Conservation (phyloP, 768 basidiomycete genomes). For the Podaxis mareebaensis region DNA sequence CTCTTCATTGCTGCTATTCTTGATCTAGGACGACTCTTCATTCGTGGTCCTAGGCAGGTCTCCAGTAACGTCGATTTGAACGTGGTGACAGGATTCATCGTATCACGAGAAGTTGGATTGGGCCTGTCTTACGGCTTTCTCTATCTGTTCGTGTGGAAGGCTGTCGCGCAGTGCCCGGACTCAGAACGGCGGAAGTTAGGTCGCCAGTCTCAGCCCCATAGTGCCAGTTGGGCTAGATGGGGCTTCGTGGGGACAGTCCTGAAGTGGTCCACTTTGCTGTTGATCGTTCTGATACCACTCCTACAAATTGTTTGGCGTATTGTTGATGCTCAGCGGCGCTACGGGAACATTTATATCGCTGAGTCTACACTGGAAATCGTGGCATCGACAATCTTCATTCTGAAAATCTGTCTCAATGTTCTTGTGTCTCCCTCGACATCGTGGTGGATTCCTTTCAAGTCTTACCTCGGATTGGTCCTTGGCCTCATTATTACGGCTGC, state of each 20-base stretch:
- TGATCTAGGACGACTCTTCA: slow-evolving; percentile 59
- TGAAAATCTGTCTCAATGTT: slow-evolving; percentile 63
- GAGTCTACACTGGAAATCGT: slow-evolving; percentile 61
- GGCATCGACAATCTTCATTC: slow-evolving; percentile 55
- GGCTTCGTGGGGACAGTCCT: slow-evolving; percentile 53
- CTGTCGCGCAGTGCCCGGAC: slow-evolving; percentile 58
- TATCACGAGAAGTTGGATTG: slow-evolving; percentile 58
- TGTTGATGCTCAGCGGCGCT: slow-evolving; percentile 34
- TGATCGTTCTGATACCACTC: slow-evolving; percentile 46
- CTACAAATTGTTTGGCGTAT: slow-evolving; percentile 70
- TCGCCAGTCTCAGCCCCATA: slow-evolving; percentile 35
- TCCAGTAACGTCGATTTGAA: slow-evolving; percentile 24
- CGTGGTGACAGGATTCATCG: slow-evolving; percentile 40
- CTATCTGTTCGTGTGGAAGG: slow-evolving; percentile 69
- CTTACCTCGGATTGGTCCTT: slow-evolving; percentile 50
- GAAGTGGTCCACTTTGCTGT: slow-evolving; percentile 49
- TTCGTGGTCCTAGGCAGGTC: slow-evolving; percentile 32
- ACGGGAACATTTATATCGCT: slow-evolving; percentile 53
- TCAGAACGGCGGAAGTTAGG: slow-evolving; percentile 16
- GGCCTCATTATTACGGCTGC: slow-evolving; percentile 53
- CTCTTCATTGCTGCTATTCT: slow-evolving; percentile 64
- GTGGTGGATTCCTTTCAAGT: slow-evolving; percentile 43
- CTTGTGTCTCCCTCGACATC: slow-evolving; percentile 41
- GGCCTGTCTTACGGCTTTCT: slow-evolving; percentile 58
- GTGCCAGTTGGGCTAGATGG: slow-evolving; percentile 69